A percentile compares a stretch with the other conserved stretches of the same genome.
Conservation (phyloP, 352 stramenopile species). For the Globisporangium polare region DNA sequence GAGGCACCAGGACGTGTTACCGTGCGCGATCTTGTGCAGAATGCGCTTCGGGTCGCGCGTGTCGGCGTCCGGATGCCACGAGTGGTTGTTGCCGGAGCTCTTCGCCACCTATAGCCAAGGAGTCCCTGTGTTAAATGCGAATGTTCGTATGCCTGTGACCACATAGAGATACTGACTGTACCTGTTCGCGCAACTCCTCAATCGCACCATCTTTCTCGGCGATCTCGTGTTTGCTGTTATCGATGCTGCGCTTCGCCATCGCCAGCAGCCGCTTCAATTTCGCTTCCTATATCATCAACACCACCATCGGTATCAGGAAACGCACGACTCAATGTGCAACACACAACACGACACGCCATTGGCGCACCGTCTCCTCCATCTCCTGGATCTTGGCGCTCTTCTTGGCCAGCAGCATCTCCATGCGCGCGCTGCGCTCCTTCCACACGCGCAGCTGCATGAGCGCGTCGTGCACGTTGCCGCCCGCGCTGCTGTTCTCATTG, state of each 20-base stretch:
- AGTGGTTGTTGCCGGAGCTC: slow-evolving; percentile 33
- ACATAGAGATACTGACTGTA: slow-evolving; percentile 14
- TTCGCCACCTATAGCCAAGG: slow-evolving; percentile 20
- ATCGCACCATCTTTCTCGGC: slow-evolving; percentile 58
- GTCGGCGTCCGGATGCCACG: slow-evolving; percentile 40
- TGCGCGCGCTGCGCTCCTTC: slow-evolving; percentile 55
- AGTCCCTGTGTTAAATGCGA: not conserved
- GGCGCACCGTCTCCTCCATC: slow-evolving; percentile 64
- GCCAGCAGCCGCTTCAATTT: slow-evolving; percentile 82
- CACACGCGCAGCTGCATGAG: slow-evolving; percentile 42
- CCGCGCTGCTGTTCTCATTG: not conserved
- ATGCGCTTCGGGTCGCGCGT: slow-evolving; percentile 65
- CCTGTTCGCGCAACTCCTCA: slow-evolving; percentile 39
- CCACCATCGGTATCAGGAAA: not conserved
- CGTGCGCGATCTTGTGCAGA: slow-evolving; percentile 63
- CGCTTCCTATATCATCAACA: slow-evolving; percentile 34
- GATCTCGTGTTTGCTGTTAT: slow-evolving; percentile 85
- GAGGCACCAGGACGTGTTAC: slow-evolving; percentile 63
- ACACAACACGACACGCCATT: not conserved
- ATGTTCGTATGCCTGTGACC: too few species aligned
- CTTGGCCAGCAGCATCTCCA: slow-evolving; percentile 65
- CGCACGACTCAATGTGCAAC: not conserved
- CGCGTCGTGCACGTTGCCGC: slow-evolving; percentile 18
- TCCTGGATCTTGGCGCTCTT: slow-evolving; percentile 73
- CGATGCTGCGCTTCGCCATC: slow-evolving; percentile 87